These are phyloP conservation scores for Schizonepeta tenuifolia DNA, from an alignment of 257 asterid genomes.

Conservation along the genomic window DNA sequence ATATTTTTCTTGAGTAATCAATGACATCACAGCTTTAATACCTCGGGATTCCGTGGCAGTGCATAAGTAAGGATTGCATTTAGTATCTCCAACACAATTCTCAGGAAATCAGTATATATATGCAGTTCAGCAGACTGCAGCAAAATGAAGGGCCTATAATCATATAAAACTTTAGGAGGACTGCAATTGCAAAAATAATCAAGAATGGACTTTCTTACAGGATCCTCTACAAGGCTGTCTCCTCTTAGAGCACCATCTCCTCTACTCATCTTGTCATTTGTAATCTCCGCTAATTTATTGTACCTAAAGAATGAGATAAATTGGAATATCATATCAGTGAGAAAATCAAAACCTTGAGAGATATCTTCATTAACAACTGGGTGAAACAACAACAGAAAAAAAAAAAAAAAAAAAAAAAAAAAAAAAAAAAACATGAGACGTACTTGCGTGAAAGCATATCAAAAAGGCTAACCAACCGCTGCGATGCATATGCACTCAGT, in stretches of 20 bases:
- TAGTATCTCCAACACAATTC: conserved; percentile 90
- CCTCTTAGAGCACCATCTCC: conserved; percentile 62
- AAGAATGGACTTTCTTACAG: conserved; percentile 47
- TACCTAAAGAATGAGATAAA: conserved; percentile 56
- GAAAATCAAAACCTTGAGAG: conserved; percentile 10
- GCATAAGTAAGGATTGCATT: conserved; percentile 88
- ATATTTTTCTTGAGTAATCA: conserved; percentile 23
- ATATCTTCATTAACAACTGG: conserved; percentile 4
- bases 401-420: conserved; percentile 2
- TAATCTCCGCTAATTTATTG: conserved; percentile 90
- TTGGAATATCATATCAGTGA: conserved; percentile 15
- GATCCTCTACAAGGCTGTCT: conserved; percentile 74
- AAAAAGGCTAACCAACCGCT: conserved; percentile 95
- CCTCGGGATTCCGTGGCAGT: conserved; percentile 96
- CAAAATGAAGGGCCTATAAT: conserved; percentile 21
- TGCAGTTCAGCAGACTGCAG: conserved; percentile 92
- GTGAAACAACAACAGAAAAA: neutral
- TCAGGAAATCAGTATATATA: conserved; percentile 86
- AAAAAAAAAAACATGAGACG: conserved; percentile 36
- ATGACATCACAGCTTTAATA: conserved; percentile 35
- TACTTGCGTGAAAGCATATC: conserved; percentile 99
- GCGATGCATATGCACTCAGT: conserved; percentile 92
- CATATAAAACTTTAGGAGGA: conserved; percentile 17
- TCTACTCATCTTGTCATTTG: conserved; percentile 69
- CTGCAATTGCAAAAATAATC: conserved; percentile 11